A percentile compares a stretch with the other conserved stretches of the same genome.
Conservation (phyloP, 1,284 basidiomycete species). For the Vanrija sp. region DNA sequence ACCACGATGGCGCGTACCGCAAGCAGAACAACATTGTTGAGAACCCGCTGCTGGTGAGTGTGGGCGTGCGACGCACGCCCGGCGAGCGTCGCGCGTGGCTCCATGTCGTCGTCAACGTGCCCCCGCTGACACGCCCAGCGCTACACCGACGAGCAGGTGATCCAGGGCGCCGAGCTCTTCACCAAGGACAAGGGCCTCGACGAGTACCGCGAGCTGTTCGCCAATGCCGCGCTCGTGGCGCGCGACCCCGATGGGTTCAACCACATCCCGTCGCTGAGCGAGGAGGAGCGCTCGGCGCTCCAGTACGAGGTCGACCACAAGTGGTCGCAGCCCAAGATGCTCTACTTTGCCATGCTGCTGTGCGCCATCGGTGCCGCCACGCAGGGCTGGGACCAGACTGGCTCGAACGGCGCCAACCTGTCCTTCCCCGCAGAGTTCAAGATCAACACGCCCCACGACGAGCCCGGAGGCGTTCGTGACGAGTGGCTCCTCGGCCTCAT, state of each 20-base stretch:
- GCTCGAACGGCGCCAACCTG: conserved; percentile 57
- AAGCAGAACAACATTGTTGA: too few relatives aligned
- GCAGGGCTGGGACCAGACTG: conserved; percentile 45
- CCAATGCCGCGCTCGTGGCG: conserved; percentile 63
- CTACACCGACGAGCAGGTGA: too few relatives aligned
- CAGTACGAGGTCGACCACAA: conserved; percentile 59
- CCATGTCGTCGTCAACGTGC: too few relatives aligned
- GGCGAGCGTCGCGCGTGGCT: too few relatives aligned
- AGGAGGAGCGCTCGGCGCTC: conserved; percentile 57
- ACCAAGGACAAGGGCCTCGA: too few relatives aligned
- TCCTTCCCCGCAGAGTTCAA: conserved; percentile 64
- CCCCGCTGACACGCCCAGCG: too few relatives aligned
- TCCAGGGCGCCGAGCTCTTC: too few relatives aligned
- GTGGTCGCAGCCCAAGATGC: conserved; percentile 58
- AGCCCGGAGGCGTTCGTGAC: neutral
- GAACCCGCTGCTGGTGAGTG: too few relatives aligned
- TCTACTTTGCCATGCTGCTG: conserved; percentile 26
- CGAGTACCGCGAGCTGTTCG: conserved; percentile 54
- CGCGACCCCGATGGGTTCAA: conserved; percentile 56
- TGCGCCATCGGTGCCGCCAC: conserved; percentile 39
- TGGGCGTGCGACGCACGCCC: too few relatives aligned
- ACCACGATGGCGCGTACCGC: too few relatives aligned
- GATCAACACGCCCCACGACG: conserved; percentile 53
- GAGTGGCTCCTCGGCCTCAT: conserved; percentile 60
- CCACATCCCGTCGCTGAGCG: conserved; percentile 56